Conservation (phyloP, 2,329 filamentous ascomycete genomes). For the Aspergillus ochraceoroseus region DNA sequence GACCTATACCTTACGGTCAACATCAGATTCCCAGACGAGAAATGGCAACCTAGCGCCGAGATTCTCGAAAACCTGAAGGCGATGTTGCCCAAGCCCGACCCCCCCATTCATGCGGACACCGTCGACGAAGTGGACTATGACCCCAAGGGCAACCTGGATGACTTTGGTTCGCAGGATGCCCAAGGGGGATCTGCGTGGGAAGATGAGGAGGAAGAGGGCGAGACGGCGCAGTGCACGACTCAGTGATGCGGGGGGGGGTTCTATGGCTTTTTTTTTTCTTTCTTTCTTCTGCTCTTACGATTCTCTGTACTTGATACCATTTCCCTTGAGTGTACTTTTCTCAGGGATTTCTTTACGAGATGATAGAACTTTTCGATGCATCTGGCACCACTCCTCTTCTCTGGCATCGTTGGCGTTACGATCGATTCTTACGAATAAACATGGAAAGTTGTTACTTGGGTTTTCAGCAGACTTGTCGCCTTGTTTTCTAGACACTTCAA, state of each 20-base stretch:
- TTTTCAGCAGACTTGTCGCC: no score
- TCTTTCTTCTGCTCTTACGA: constrained; percentile 9
- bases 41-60: constrained; percentile 70
- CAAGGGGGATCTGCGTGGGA: constrained; percentile 45
- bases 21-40: constrained; percentile 81
- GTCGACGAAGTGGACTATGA: constrained; percentile 87
- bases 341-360: constrained; percentile 11
- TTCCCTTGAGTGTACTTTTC: constrained; percentile 9
- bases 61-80: constrained; percentile 66
- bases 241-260: no score
- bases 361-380: constrained; percentile 22
- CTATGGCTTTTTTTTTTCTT: constrained; percentile 5
- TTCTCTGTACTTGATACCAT: constrained; percentile 12
- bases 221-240: constrained; percentile 47
- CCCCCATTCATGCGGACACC: constrained; percentile 63
- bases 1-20: constrained; percentile 84
- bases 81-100: constrained; percentile 63
- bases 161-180: constrained; percentile 49
- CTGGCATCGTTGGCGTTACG: constrained; percentile 31
- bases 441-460: neutral
- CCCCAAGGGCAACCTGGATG: constrained; percentile 74
- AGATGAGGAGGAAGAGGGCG: constrained; percentile 47
- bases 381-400: constrained; percentile 17
- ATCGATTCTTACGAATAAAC: neutral
- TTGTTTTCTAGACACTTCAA: no score